These are phyloP conservation scores for Candida manassasensis DNA, from an alignment of 805 yeast genomes.

Conservation along the genomic window DNA sequence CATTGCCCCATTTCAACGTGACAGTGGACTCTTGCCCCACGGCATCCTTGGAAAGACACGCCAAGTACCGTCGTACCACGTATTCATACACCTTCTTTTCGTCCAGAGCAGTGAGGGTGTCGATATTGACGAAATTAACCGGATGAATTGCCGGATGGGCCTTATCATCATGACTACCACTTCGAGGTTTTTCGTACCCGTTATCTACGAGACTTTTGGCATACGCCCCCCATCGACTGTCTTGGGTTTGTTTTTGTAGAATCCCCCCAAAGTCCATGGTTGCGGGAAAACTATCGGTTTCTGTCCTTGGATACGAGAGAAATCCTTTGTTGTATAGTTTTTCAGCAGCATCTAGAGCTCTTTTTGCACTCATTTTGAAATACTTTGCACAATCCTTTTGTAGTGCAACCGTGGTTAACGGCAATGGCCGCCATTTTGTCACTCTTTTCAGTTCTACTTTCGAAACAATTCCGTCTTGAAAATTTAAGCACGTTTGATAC, in stretches of 20 bases:
- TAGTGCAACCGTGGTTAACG: constrained; percentile 88
- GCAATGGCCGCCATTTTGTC: constrained; percentile 76
- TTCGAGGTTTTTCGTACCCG: constrained; percentile 62
- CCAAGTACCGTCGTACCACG: constrained; percentile 79
- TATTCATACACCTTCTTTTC: constrained; percentile 80
- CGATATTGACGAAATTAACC: constrained; percentile 41
- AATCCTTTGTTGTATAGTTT: constrained; percentile 79
- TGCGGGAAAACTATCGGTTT: constrained; percentile 81
- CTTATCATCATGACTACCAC: constrained; percentile 81
- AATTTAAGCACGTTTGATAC: constrained; percentile 61
- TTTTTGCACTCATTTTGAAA: constrained; percentile 76
- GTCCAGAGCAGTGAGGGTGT: constrained; percentile 26
- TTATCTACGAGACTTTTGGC: constrained; percentile 42
- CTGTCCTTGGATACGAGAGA: constrained; percentile 95
- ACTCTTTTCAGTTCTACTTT: constrained; percentile 58
- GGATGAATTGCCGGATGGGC: constrained; percentile 99
- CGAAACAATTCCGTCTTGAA: constrained; percentile 47
- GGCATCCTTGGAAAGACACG: constrained; percentile 90
- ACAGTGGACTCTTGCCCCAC: constrained; percentile 65
- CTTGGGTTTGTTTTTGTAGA: constrained; percentile 55
- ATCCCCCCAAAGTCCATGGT: constrained; percentile 65
- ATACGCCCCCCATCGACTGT: constrained; percentile 66
- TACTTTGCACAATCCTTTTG: constrained; percentile 79
- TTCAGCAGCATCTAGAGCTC: constrained; percentile 74
- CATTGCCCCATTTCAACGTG: constrained; percentile 72